Evolutionary conservation across 2,329 filamentous ascomycete genomes (phyloP), one percentile per base, ranked within the genome.

Genomic region (Pseudogymnoascus verrucosus): DNA sequence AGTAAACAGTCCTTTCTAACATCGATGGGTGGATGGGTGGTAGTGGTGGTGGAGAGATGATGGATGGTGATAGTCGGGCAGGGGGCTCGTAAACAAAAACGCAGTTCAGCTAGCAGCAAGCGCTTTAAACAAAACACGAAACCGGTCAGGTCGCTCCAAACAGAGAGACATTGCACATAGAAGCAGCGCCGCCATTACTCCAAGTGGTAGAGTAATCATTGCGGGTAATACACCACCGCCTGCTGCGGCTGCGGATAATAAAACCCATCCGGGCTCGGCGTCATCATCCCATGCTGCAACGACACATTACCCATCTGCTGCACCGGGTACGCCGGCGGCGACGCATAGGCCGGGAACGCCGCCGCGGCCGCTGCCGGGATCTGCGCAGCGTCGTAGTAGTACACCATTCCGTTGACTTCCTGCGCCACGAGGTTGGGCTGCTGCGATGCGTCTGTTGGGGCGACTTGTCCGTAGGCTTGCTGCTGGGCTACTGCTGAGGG

Each of bases 391-490:
- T 96, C 90, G 71, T 92, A 93, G 74, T 96, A 99, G 75, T 96
- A 98, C 0, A 96, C 92, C 84, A 96, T 98, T 66, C 95, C 95
- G 69, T 96, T 96, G 67, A 88, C 87, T 78, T 98, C 93, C 74
- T 97, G 93, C 0, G 91, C 91, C 59, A 89, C 83, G 44, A 86
- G 74, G 67, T 79, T 83, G 16, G 79, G 71, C 2, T 78, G 76
- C 67, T 83, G 84, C 31, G 78, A 76, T 5, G 72, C 65, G 16
- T 63, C 64, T 26, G 64, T 34, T 61, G 68, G 69, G 16, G 65
- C 61, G 14, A 66, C 70, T 42, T 68, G 64, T 51, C 51, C 69
- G 75, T 68, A 62, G 47, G 71, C 70, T 60, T 65, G 74, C 67
- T 65, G 77, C 67, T 57, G 69, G 62, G 63, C 64, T 26, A 70